Conservation (phyloP, 78 protist genomes). For the Dictyostelium intermedium region DNA sequence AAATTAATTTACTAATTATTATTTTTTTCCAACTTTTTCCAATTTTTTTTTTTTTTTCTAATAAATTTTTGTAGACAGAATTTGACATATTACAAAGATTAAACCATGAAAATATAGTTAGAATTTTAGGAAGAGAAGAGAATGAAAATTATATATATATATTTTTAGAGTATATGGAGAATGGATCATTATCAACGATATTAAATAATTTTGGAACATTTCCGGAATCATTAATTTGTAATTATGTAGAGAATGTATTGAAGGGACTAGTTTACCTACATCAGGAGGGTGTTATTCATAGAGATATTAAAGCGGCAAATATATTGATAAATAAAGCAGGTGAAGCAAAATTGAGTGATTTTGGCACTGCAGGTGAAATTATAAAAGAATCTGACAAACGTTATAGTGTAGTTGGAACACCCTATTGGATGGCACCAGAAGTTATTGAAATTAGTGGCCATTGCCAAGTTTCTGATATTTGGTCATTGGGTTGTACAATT, state of each 20-base stretch:
- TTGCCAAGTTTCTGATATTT: constrained; percentile 93
- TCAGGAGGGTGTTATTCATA: constrained; percentile 88
- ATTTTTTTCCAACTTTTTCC: too few relatives aligned
- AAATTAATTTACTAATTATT: too few relatives aligned
- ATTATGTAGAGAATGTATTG: constrained; percentile 90
- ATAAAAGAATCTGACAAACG: constrained; percentile 51
- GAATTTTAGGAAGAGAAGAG: constrained; percentile 64
- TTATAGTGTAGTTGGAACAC: constrained; percentile 61
- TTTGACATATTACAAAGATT: constrained; percentile 86
- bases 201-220: constrained; percentile 91
- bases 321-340: constrained; percentile 84
- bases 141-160: constrained; percentile 84
- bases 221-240: constrained; percentile 89
- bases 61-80: constrained; percentile 54
- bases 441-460: constrained; percentile 91
- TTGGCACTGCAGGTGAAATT: constrained; percentile 92
- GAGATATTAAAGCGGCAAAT: constrained; percentile 93
- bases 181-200: constrained; percentile 92
- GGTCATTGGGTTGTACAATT: constrained; percentile 97
- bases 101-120: constrained; percentile 87
- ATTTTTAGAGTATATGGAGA: constrained; percentile 93
- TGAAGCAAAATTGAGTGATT: constrained; percentile 92
- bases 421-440: constrained; percentile 97
- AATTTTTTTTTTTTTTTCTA: not conserved
- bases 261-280: constrained; percentile 91